A percentile compares a stretch with the other conserved stretches of the same genome.
Evolutionary conservation across 164 flowering plant genomes (phyloP).

Genomic region (Stephania cephalantha): DNA sequence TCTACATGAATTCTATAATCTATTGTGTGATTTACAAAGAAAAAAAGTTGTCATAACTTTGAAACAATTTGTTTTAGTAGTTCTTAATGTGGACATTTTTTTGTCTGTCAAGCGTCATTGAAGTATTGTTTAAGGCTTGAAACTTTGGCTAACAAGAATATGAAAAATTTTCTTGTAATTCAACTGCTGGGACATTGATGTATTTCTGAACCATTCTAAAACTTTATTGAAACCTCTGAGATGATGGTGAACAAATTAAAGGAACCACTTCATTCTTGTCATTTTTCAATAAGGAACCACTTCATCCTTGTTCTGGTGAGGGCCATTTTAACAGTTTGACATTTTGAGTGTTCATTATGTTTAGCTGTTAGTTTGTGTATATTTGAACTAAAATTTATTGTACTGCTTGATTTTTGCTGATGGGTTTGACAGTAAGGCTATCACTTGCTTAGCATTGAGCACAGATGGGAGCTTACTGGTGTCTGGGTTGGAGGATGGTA

Average conservation of each 20-base stretch:
- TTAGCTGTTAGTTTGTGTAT: neutral
- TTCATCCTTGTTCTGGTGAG: neutral
- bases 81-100: neutral
- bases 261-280: neutral
- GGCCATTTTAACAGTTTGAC: too few relatives aligned
- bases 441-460: constrained; percentile 65
- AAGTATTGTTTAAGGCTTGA: neutral
- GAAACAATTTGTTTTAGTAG: too few relatives aligned
- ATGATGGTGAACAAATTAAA: neutral
- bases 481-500: constrained; percentile 90
- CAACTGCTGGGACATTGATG: neutral
- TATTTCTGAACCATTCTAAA: neutral
- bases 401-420: neutral
- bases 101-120: neutral
- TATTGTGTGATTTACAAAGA: neutral
- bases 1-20: too few relatives aligned
- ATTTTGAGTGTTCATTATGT: neutral
- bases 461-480: constrained; percentile 46
- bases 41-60: too few relatives aligned
- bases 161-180: neutral
- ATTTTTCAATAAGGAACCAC: neutral
- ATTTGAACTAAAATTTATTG: neutral
- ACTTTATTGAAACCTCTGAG: neutral
- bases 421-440: constrained; percentile 51
- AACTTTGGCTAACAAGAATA: neutral